Percentiles rank a stretch among this genome's conserved stretches.
Conservation (phyloP, 495 filamentous ascomycete species). For the Penicillium taxi region DNA sequence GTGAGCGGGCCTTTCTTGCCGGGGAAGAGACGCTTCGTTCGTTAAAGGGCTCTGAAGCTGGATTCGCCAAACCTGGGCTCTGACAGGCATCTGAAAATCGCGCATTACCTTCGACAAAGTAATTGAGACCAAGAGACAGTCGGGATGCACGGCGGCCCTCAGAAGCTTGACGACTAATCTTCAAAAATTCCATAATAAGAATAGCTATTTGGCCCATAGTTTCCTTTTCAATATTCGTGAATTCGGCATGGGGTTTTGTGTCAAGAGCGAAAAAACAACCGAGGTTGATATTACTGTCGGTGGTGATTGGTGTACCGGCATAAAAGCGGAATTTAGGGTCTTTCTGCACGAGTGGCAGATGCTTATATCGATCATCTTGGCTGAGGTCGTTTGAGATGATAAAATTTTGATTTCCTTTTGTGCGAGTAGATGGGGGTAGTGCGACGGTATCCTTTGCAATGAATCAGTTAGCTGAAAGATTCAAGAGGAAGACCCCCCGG, state of each 20-base stretch:
- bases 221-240: slow-evolving; percentile 27
- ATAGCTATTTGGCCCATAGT: slow-evolving; percentile 38
- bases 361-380: slow-evolving; percentile 33
- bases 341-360: slow-evolving; percentile 34
- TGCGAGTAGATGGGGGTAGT: slow-evolving; percentile 27
- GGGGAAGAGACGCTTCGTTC: too few relatives aligned
- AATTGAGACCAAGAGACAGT: slow-evolving; percentile 52
- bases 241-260: slow-evolving; percentile 25
- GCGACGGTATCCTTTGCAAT: slow-evolving; percentile 20
- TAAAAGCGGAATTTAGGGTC: slow-evolving; percentile 39
- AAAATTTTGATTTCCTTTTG: slow-evolving; percentile 23
- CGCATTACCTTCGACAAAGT: slow-evolving; percentile 49
- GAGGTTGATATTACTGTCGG: slow-evolving; percentile 58
- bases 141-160: slow-evolving; percentile 48
- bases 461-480: not conserved
- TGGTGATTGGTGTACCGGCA: slow-evolving; percentile 49
- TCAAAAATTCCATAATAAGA: slow-evolving; percentile 56
- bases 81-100: slow-evolving; percentile 10
- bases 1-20: too few relatives aligned
- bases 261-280: slow-evolving; percentile 63
- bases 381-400: slow-evolving; percentile 32
- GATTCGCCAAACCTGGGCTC: too few relatives aligned
- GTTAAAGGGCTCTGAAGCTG: too few relatives aligned
- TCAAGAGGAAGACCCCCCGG: too few relatives aligned
- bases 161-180: slow-evolving; percentile 48